Conservation (phyloP, 1,284 basidiomycete genomes). For the Heterobasidion occidentale region DNA sequence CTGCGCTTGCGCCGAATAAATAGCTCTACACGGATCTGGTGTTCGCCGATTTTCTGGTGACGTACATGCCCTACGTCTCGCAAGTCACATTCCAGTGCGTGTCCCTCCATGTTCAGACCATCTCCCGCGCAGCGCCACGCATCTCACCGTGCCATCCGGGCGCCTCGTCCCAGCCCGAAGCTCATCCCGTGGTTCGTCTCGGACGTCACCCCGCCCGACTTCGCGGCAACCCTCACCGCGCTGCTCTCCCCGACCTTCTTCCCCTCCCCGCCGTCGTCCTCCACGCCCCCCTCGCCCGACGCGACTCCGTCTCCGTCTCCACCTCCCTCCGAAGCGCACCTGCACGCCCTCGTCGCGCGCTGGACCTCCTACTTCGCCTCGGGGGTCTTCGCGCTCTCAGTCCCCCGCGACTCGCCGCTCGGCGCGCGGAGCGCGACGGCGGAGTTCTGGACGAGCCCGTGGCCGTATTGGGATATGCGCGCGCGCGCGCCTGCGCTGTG, state of each 20-base stretch:
- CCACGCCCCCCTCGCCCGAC: not conserved
- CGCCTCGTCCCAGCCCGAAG: slow-evolving; percentile 54
- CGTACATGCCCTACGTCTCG: slow-evolving; percentile 75
- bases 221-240: slow-evolving; percentile 41
- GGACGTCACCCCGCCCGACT: slow-evolving; percentile 81
- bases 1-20: too few relatives aligned
- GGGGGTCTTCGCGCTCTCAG: slow-evolving; percentile 71
- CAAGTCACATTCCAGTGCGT: slow-evolving; percentile 86
- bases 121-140: not conserved
- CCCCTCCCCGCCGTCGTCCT: slow-evolving; percentile 21
- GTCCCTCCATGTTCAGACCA: not conserved
- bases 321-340: too few relatives aligned
- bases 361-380: slow-evolving; percentile 68
- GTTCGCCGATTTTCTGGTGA: slow-evolving; percentile 90
- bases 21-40: slow-evolving; percentile 88
- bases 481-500: slow-evolving; percentile 53
- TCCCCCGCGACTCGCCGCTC: slow-evolving; percentile 57
- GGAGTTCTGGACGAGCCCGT: slow-evolving; percentile 82
- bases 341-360: slow-evolving; percentile 50
- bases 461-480: slow-evolving; percentile 79
- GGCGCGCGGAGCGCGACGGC: slow-evolving; percentile 38
- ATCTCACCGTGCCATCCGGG: not conserved
- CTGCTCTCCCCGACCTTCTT: slow-evolving; percentile 60
- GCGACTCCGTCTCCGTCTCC: too few relatives aligned
- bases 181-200: slow-evolving; percentile 92